phyloP scores from a whole-genome alignment of 2,329 filamentous ascomycete genomes.

The Chalaropsis ovoidea region DNA sequence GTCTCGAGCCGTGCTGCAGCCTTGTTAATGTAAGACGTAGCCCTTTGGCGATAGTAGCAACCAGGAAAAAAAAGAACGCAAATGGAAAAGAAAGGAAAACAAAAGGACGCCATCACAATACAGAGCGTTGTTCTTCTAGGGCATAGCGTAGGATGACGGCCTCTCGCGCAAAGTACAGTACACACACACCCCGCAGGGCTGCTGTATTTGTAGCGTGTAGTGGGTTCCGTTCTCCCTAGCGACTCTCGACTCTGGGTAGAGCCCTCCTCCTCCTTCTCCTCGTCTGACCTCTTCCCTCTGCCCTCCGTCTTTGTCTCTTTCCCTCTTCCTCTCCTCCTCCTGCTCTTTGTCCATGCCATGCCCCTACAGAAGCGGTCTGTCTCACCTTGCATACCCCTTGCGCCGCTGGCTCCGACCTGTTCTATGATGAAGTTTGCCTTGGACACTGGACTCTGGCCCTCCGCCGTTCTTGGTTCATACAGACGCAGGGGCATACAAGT shows the following conservation, averaged over 20 bases:
- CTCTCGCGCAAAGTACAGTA: too few relatives aligned
- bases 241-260: background rate
- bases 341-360: background rate
- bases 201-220: background rate
- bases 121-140: too few relatives aligned
- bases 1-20: background rate
- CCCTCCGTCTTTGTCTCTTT: background rate
- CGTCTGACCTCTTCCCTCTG: background rate
- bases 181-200: background rate
- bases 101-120: background rate
- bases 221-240: background rate
- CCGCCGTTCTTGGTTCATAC: background rate
- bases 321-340: background rate
- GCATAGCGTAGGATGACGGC: too few relatives aligned
- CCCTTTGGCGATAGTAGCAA: background rate
- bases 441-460: background rate
- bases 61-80: background rate
- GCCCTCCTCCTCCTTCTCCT: background rate
- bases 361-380: background rate
- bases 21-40: background rate
- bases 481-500: conserved; percentile 1
- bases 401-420: background rate
- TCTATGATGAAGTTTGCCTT: background rate
- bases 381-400: background rate
- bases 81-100: background rate